Base-by-base conservation (phyloP, 1,139 yeast species). In the Meyerozyma carpophila region DNA sequence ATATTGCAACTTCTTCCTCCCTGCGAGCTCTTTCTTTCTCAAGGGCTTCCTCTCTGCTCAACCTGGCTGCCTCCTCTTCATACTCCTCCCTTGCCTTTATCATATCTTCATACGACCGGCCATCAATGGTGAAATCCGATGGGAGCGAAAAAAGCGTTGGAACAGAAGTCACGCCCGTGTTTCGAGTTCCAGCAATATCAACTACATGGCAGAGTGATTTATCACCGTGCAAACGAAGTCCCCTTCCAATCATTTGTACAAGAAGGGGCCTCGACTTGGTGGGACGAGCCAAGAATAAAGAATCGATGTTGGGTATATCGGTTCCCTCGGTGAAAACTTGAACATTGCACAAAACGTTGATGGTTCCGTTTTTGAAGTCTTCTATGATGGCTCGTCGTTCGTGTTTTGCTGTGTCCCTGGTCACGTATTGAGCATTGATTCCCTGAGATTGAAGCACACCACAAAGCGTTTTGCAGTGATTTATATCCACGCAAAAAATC, bases 321-420 rank as follows among this genome's bases (percentile, higher is more conserved):
- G 98, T 89, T 0, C 98, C 98, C 61, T 93, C 98, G 0, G 96
- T 91, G 53, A 91, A 84, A 3, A 91, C 89, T 21, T 85, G 89
- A 56, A 96, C 95, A 57, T 93, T 93, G 62, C 94, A 77, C 26
- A 91, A 63, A 0, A 93, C 95, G 4, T 84, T 80, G 25, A 87
- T 71, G 14, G 71, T 57, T 0, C 95, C 91, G 1, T 63, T 54
- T 48, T 72, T 75, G 57, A 91, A 91, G 39, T 77, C 83, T 3
- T 68, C 64, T 1, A 90, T 62, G 0, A 82, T 70, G 1, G 62
- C 57, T 10, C 66, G 72, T 36, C 98, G 68, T 39, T 78, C 82
- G 18, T 57, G 56, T 20, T 67, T 65, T 4, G 72, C 67, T 1
- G 96, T 87, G 14, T 70, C 70, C 0, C 93, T 87, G 0, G 93